phyloP scores from a whole-genome alignment of 2,329 filamentous ascomycete species.

The Teratosphaeria destructans region DNA sequence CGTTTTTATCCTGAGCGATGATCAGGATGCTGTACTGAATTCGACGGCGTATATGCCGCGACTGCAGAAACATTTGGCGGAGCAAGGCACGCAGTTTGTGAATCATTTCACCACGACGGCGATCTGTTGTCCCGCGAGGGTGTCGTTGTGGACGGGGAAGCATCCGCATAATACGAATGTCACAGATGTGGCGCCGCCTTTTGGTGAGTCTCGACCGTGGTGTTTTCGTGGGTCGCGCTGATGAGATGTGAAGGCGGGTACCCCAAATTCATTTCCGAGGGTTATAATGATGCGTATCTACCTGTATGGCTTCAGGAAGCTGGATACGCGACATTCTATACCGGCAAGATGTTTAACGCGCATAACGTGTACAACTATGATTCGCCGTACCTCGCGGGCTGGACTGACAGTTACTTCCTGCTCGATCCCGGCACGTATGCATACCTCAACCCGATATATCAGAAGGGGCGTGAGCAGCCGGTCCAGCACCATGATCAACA shows the following conservation, averaged over 20 bases:
- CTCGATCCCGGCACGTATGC: slow-evolving; percentile 56
- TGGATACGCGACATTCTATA: slow-evolving; percentile 62
- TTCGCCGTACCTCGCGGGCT: slow-evolving; percentile 46
- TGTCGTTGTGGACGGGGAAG: slow-evolving; percentile 55
- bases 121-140: slow-evolving; percentile 57
- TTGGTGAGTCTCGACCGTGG: slow-evolving; percentile 28
- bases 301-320: slow-evolving; percentile 58
- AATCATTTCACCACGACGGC: slow-evolving; percentile 58
- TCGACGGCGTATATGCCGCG: slow-evolving; percentile 52
- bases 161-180: slow-evolving; percentile 63
- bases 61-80: slow-evolving; percentile 45
- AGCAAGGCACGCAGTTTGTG: slow-evolving; percentile 48
- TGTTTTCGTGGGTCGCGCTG: neutral
- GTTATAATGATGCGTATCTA: slow-evolving; percentile 56
- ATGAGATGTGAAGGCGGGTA: slow-evolving; percentile 39
- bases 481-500: slow-evolving; percentile 47
- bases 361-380: slow-evolving; percentile 54
- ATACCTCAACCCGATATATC: slow-evolving; percentile 56
- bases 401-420: slow-evolving; percentile 41
- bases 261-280: slow-evolving; percentile 54
- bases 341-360: slow-evolving; percentile 59
- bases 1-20: slow-evolving; percentile 57
- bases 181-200: slow-evolving; percentile 46
- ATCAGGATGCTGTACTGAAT: slow-evolving; percentile 53
- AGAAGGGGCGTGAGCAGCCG: slow-evolving; percentile 48